Conservation (phyloP, 2,329 filamentous ascomycete species). For the Coniochaeta hoffmannii region DNA sequence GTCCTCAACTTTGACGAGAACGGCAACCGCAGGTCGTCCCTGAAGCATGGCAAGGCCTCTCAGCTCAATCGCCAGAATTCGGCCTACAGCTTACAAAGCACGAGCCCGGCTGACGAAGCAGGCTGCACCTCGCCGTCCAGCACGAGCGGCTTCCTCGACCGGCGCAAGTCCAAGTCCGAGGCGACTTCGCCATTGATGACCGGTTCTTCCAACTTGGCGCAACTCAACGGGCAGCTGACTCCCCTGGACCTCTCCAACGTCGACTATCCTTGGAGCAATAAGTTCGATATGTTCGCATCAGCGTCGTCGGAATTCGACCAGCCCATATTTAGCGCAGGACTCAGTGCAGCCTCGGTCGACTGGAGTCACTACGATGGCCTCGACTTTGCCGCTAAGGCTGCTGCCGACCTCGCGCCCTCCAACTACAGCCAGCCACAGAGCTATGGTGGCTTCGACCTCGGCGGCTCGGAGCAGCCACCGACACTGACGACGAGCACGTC, state of each 20-base stretch:
- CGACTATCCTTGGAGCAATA: constrained; percentile 36
- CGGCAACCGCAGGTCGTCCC: constrained; percentile 54
- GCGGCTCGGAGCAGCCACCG: constrained; percentile 46
- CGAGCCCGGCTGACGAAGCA: constrained; percentile 31
- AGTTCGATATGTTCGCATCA: not conserved
- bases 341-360: constrained; percentile 48
- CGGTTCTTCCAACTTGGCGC: constrained; percentile 34
- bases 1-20: constrained; percentile 54
- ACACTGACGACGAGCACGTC: constrained; percentile 53
- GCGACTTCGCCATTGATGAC: constrained; percentile 51
- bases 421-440: constrained; percentile 49
- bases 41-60: constrained; percentile 51
- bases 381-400: constrained; percentile 38
- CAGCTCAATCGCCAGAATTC: constrained; percentile 52
- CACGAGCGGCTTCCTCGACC: constrained; percentile 31
- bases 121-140: constrained; percentile 26
- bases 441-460: constrained; percentile 47
- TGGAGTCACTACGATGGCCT: constrained; percentile 46
- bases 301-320: constrained; percentile 42
- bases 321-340: constrained; percentile 54
- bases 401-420: constrained; percentile 39
- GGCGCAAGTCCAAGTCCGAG: constrained; percentile 53
- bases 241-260: constrained; percentile 53
- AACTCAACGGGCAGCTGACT: constrained; percentile 44
- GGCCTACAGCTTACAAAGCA: constrained; percentile 41